Conservation (phyloP, 495 filamentous ascomycete species). For the Talaromyces nanjingensis region DNA sequence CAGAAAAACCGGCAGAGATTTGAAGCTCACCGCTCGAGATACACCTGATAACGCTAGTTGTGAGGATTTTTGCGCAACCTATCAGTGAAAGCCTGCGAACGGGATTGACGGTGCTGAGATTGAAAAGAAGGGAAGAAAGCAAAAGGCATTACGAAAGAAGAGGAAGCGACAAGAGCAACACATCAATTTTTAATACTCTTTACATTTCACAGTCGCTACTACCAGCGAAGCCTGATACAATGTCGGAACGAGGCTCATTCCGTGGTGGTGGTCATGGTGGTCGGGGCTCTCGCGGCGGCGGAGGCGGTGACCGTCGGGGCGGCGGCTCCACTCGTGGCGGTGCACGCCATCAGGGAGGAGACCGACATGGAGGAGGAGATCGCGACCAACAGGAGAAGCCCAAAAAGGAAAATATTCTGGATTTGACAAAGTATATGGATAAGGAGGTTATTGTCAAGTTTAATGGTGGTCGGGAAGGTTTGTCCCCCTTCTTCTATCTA, state of each 20-base stretch:
- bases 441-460: conserved; percentile 93
- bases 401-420: conserved; percentile 98
- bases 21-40: background rate
- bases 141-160: background rate
- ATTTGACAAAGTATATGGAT: conserved; percentile 92
- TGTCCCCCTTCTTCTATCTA: conserved; percentile 12
- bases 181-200: no score
- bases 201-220: no score
- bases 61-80: background rate
- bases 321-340: conserved; percentile 32
- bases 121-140: background rate
- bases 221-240: conserved; percentile 16
- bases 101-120: background rate
- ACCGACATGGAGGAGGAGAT: conserved; percentile 33
- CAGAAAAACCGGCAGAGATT: background rate
- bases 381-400: conserved; percentile 58
- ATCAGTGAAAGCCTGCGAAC: background rate
- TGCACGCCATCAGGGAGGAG: conserved; percentile 37
- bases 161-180: background rate
- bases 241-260: conserved; percentile 66
- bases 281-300: conserved; percentile 33
- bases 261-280: conserved; percentile 46
- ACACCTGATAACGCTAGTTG: background rate
- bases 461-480: conserved; percentile 90
- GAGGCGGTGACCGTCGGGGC: conserved; percentile 45